phyloP scores from a whole-genome alignment of 257 asterid species.

The Solanum megistacrolobum region DNA sequence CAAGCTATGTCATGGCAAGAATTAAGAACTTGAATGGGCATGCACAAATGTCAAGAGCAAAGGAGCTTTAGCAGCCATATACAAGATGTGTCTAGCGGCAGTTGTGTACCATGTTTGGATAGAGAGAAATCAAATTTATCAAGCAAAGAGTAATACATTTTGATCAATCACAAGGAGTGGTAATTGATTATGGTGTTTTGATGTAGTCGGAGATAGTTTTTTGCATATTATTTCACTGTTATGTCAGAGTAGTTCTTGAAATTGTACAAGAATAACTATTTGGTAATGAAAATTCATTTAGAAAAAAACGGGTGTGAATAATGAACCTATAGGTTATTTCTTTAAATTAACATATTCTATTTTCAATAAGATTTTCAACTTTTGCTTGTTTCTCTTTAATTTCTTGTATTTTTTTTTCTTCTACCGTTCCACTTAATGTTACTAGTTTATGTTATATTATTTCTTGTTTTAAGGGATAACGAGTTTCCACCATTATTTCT shows the following conservation, averaged over 20 bases:
- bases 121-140: no score
- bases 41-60: neutral
- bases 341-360: neutral
- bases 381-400: neutral
- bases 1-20: neutral
- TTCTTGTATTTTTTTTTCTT: neutral
- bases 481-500: neutral
- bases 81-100: neutral
- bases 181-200: neutral
- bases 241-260: neutral
- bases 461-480: neutral
- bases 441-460: neutral
- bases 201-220: neutral
- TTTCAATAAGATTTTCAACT: neutral
- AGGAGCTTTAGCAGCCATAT: neutral
- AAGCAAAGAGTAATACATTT: neutral
- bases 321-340: neutral
- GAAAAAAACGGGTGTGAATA: rapidly evolving
- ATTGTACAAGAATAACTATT: no score
- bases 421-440: neutral
- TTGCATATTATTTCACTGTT: neutral
- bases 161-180: neutral
- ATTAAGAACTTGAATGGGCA: neutral
- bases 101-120: neutral
- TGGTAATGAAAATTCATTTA: no score